These are phyloP conservation scores for Zalaria obscura DNA, from an alignment of 2,329 filamentous ascomycete genomes.

Conservation along the genomic window DNA sequence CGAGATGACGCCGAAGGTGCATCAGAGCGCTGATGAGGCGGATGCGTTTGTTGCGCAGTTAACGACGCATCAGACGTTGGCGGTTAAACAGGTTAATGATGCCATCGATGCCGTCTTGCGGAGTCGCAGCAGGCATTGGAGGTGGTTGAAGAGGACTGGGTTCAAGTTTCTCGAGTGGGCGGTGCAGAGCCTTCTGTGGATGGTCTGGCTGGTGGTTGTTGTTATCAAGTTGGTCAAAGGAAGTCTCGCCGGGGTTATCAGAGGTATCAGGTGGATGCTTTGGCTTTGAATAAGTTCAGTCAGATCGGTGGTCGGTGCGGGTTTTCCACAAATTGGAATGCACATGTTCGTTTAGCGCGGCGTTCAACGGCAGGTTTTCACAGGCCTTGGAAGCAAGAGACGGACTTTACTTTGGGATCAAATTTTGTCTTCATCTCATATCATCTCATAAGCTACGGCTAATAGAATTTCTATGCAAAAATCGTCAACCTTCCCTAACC, in stretches of 20 bases:
- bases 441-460: no score
- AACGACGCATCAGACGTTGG: slow-evolving; percentile 60
- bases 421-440: no score
- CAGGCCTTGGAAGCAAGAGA: no score
- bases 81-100: slow-evolving; percentile 69
- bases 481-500: slow-evolving; percentile 1
- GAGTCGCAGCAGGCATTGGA: slow-evolving; percentile 57
- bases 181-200: slow-evolving; percentile 84
- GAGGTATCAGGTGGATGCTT: no score
- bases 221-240: slow-evolving; percentile 53
- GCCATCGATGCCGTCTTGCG: slow-evolving; percentile 55
- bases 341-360: no score
- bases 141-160: slow-evolving; percentile 60
- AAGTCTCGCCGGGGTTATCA: no score
- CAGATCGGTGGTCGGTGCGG: no score
- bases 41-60: slow-evolving; percentile 67
- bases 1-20: slow-evolving; percentile 44
- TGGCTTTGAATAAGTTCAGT: no score
- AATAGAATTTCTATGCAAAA: no score
- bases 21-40: slow-evolving; percentile 59
- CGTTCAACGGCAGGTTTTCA: no score
- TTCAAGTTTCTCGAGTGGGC: slow-evolving; percentile 81
- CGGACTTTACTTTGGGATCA: no score
- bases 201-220: slow-evolving; percentile 80
- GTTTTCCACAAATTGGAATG: no score